Conservation (phyloP, 2,329 filamentous ascomycete genomes). For the Ceratocystis huliohia region DNA sequence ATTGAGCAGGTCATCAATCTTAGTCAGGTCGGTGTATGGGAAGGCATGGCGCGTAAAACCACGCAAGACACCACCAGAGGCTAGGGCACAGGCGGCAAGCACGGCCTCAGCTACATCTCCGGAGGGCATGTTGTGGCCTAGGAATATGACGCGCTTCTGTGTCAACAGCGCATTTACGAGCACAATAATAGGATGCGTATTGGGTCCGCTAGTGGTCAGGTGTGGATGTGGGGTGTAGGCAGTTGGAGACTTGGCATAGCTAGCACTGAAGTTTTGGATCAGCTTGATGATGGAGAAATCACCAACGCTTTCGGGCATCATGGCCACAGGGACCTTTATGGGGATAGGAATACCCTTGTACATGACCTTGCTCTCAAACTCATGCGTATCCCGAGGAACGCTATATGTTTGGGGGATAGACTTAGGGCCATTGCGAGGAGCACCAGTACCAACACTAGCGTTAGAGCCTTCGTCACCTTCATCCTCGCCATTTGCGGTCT, state of each 20-base stretch:
- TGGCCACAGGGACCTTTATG: slow-evolving; percentile 86
- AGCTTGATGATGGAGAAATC: slow-evolving; percentile 97
- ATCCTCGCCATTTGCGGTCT: slow-evolving; percentile 31
- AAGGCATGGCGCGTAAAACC: slow-evolving; percentile 95
- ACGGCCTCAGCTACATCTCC: slow-evolving; percentile 97
- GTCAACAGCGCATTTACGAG: slow-evolving; percentile 89
- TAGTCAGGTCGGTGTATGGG: slow-evolving; percentile 93
- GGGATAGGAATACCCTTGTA: slow-evolving; percentile 96
- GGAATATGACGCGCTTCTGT: slow-evolving; percentile 90
- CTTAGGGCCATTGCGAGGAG: slow-evolving; percentile 47
- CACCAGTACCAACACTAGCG: slow-evolving; percentile 43
- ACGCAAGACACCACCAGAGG: slow-evolving; percentile 78
- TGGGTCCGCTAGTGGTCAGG: slow-evolving; percentile 78
- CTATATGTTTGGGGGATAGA: slow-evolving; percentile 40
- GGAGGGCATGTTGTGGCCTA: slow-evolving; percentile 89
- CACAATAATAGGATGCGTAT: slow-evolving; percentile 88
- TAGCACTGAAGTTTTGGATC: slow-evolving; percentile 81
- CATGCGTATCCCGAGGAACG: slow-evolving; percentile 86
- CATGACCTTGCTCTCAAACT: slow-evolving; percentile 88
- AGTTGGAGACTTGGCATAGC: slow-evolving; percentile 70
- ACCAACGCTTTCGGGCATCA: slow-evolving; percentile 89
- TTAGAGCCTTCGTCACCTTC: slow-evolving; percentile 28
- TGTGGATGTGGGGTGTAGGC: slow-evolving; percentile 81
- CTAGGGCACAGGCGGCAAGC: slow-evolving; percentile 85
- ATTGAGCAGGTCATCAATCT: slow-evolving; percentile 90